phyloP scores from a whole-genome alignment of 2,329 filamentous ascomycete genomes.

The Fusarium sulawesiense region DNA sequence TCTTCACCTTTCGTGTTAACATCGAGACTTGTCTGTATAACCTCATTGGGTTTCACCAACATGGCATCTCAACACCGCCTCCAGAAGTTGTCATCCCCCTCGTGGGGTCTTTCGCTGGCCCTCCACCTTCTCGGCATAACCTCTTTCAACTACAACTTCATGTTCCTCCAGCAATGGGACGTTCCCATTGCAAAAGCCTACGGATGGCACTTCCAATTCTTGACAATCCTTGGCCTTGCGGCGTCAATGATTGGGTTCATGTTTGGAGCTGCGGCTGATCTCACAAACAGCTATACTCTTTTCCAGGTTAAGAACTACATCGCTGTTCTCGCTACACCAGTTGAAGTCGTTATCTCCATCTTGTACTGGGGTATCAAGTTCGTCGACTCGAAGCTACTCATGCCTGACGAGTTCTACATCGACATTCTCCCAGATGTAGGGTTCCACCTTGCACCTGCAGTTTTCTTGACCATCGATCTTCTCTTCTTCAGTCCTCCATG shows the following conservation, averaged over 20 bases:
- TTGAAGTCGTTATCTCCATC: constrained; percentile 77
- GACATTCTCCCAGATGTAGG: constrained; percentile 69
- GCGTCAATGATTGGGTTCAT: constrained; percentile 71
- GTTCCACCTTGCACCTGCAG: constrained; percentile 73
- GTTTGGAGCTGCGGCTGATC: constrained; percentile 71
- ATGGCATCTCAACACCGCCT: constrained; percentile 67
- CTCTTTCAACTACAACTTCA: constrained; percentile 66
- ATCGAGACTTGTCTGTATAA: neutral
- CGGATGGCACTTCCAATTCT: constrained; percentile 76
- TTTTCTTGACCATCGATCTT: constrained; percentile 73
- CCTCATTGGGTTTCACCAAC: constrained; percentile 10
- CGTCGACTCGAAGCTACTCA: constrained; percentile 64
- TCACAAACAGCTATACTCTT: constrained; percentile 67
- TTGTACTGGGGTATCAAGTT: constrained; percentile 78
- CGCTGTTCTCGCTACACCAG: constrained; percentile 72
- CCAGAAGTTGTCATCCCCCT: constrained; percentile 74
- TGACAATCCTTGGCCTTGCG: constrained; percentile 78
- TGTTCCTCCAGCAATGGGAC: constrained; percentile 62
- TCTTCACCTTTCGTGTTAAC: neutral
- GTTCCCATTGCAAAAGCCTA: constrained; percentile 67
- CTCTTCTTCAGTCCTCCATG: constrained; percentile 78
- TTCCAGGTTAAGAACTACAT: constrained; percentile 76
- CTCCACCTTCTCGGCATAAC: constrained; percentile 67
- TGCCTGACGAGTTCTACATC: constrained; percentile 67
- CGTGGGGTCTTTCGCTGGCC: constrained; percentile 69